A percentile compares a stretch with the other conserved stretches of the same genome.
Evolutionary conservation across 2,329 filamentous ascomycete species (phyloP).

Genomic region (Colletotrichum musicola): DNA sequence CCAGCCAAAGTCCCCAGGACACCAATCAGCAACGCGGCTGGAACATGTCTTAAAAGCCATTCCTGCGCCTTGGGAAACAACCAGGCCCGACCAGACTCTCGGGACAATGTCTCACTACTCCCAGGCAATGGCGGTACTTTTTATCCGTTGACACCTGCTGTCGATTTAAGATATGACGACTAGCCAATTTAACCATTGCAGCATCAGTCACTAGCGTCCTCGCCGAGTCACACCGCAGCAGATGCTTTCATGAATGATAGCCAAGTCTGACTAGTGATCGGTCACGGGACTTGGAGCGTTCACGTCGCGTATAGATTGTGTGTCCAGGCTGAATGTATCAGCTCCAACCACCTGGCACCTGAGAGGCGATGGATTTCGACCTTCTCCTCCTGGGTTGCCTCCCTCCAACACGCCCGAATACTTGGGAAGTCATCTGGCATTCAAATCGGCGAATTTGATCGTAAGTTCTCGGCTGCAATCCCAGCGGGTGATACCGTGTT

Average conservation of each 20-base stretch:
- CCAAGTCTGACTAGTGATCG: conserved; percentile 25
- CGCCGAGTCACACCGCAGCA: not conserved
- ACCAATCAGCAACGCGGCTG: conserved; percentile 11
- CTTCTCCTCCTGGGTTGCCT: not conserved
- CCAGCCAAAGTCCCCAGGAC: too few relatives aligned
- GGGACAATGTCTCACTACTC: conserved; percentile 16
- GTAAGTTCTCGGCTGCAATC: too few relatives aligned
- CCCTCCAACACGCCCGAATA: not conserved
- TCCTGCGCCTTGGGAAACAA: not conserved
- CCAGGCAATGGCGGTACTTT: not conserved
- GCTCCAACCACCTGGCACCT: not conserved
- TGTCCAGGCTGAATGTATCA: not conserved
- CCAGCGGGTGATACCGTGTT: too few relatives aligned
- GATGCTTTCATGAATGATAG: not conserved
- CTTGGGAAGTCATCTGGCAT: too few relatives aligned
- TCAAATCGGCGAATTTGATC: too few relatives aligned
- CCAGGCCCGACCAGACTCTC: conserved; percentile 27
- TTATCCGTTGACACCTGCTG: not conserved
- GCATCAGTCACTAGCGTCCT: not conserved
- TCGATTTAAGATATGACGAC: conserved; percentile 7
- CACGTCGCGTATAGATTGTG: conserved; percentile 20
- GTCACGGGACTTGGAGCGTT: conserved; percentile 25
- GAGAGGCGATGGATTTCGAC: not conserved
- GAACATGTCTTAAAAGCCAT: conserved; percentile 24
- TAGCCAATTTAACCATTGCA: conserved; percentile 9